Evolutionary conservation across 805 yeast species (phyloP).

Genomic region (Candida ponderosae): DNA sequence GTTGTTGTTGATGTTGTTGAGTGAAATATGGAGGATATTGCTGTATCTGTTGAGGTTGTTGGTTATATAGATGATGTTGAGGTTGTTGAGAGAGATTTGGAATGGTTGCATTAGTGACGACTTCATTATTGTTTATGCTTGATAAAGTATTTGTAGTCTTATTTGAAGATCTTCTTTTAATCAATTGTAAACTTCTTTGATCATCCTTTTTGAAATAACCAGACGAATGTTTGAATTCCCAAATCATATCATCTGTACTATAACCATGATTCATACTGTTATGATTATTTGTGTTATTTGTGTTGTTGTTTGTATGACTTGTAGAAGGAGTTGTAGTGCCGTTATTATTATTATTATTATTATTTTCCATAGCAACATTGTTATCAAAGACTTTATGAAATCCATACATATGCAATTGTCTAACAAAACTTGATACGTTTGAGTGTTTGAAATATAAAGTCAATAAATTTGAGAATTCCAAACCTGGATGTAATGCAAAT

Average conservation of each 20-base stretch:
- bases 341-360: constrained; percentile 1
- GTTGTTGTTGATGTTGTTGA: too few relatives aligned
- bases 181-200: constrained; percentile 49
- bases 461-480: constrained; percentile 51
- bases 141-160: constrained; percentile 2
- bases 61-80: constrained; percentile 5
- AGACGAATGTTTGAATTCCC: constrained; percentile 82
- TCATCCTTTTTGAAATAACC: constrained; percentile 71
- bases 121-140: background rate
- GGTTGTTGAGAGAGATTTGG: background rate
- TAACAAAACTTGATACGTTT: constrained; percentile 85
- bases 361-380: constrained; percentile 8
- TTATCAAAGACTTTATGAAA: constrained; percentile 63
- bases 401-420: constrained; percentile 95
- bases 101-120: background rate
- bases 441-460: constrained; percentile 89
- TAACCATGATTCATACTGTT: too few relatives aligned
- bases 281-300: background rate
- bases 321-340: background rate
- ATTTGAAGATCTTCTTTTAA: constrained; percentile 49
- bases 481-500: constrained; percentile 57
- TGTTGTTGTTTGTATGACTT: background rate
- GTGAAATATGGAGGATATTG: background rate
- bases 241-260: constrained; percentile 23
- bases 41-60: constrained; percentile 3